Evolutionary conservation across 257 asterid species (phyloP), one percentile per base, ranked within the genome.

Genomic region (Fraxinus cuspidata): DNA sequence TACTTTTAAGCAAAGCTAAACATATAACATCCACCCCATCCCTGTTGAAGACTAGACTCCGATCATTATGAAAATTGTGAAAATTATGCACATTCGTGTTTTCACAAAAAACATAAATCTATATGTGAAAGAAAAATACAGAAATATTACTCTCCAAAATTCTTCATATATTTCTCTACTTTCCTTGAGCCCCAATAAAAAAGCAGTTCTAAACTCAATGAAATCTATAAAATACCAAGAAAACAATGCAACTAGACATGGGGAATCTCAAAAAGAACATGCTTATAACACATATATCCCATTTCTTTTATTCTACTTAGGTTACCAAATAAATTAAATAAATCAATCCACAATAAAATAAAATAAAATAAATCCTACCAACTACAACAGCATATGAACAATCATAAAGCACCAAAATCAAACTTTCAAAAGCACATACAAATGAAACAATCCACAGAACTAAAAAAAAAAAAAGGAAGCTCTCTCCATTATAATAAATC

Each of bases 381-480:
- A 34, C 19, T 7, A 23, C 13, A 69, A 49, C 74, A 74, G 71
- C 23, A 31, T 56, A 78, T 66, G 19, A 66, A 77, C 87, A 81
- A 72, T 49, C 74, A 78, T 73, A 80, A 60, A 68, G 78, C 40
- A 72, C 80, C 84, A 81, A 81, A 44, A 35, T 31, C 56, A 70
- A 80, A 68, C 86, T 77, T 63, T 72, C 12, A 67, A 34, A 47
- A 75, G n/a, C 4, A 44, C 2, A 13, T 56, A 70, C 69, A 29
- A 35, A 6, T 70, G 27, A 47, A 37, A 49, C 71, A 11, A 44
- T 56, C 80, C 78, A 74, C 75, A 71, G 66, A 71, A 73, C 86
- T 89, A 2, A 12, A 3, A 13, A 2, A 11, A 12, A 21, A 34
- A 68, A 38, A 35, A 35, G 7, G 32, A 21, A 15, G 42, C 4